A percentile compares a stretch with the other conserved stretches of the same genome.
Conservation (phyloP, 2,329 filamentous ascomycete species). For the Seiridium unicorne region DNA sequence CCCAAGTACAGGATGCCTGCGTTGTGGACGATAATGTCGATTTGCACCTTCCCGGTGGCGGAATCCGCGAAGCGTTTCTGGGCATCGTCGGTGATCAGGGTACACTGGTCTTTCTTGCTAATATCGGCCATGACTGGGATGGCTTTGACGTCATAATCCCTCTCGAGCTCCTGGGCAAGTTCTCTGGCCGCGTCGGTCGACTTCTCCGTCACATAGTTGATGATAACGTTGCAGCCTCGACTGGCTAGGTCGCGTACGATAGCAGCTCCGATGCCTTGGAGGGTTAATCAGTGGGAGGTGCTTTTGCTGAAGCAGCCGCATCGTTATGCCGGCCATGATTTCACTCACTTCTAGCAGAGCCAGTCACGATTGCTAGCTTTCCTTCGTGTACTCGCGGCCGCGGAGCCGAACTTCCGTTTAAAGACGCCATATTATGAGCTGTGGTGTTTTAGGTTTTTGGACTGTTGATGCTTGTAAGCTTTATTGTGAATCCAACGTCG, state of each 20-base stretch:
- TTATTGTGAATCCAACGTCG: too few species aligned
- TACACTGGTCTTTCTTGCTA: conserved; percentile 52
- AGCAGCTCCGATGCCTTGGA: conserved; percentile 57
- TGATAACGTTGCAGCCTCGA: conserved; percentile 58
- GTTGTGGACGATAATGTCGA: conserved; percentile 59
- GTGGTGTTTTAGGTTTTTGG: too few species aligned
- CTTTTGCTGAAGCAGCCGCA: too few species aligned
- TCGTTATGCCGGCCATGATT: conserved; percentile 3
- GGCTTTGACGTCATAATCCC: conserved; percentile 47
- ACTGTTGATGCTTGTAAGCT: too few species aligned
- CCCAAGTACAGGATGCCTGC: conserved; percentile 51
- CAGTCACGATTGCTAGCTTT: conserved; percentile 50
- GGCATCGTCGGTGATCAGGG: conserved; percentile 51
- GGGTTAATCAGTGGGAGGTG: not conserved
- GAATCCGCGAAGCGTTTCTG: conserved; percentile 39
- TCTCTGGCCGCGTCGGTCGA: conserved; percentile 46
- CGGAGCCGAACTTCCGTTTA: not conserved
- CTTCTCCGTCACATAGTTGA: conserved; percentile 59
- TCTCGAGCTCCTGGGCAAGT: conserved; percentile 44
- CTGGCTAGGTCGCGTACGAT: conserved; percentile 56
- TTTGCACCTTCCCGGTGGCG: conserved; percentile 48
- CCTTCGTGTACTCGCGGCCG: conserved; percentile 33
- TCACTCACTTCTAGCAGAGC: conserved; percentile 44
- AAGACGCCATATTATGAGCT: not conserved
- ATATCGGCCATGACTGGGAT: conserved; percentile 63